Conservation (phyloP, 495 filamentous ascomycete species). For the Darksidea phi region DNA sequence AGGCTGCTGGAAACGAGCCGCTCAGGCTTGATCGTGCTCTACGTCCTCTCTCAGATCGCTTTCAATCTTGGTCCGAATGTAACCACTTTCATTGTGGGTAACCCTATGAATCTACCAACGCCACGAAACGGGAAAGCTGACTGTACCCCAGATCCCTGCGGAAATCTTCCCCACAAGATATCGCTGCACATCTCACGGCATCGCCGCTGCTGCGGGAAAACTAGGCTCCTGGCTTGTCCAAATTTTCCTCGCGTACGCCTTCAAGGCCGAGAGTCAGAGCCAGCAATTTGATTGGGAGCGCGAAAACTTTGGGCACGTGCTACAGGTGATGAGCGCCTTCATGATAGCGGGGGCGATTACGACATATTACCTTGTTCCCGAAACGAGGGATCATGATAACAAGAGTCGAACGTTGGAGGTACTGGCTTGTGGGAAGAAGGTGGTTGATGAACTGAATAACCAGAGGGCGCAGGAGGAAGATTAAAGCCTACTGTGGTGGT, state of each 20-base stretch:
- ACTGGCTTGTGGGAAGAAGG: conserved; percentile 18
- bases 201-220: conserved; percentile 29
- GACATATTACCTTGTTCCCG: conserved; percentile 27
- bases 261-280: conserved; percentile 5
- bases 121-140: background rate
- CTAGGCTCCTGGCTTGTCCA: conserved; percentile 31
- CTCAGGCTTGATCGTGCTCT: conserved; percentile 27
- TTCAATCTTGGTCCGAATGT: conserved; percentile 35
- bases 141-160: conserved; percentile 20
- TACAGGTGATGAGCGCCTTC: conserved; percentile 30
- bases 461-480: no score
- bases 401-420: conserved; percentile 27
- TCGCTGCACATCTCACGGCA: conserved; percentile 30
- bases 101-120: background rate
- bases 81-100: conserved; percentile 31
- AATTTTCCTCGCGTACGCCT: conserved; percentile 26
- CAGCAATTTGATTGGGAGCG: conserved; percentile 14
- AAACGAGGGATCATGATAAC: conserved; percentile 29
- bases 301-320: conserved; percentile 22
- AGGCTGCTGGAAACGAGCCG: conserved; percentile 18
- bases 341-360: conserved; percentile 30
- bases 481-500: no score
- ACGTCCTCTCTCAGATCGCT: conserved; percentile 26
- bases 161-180: conserved; percentile 35
- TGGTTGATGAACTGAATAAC: conserved; percentile 21